A percentile compares a stretch with the other conserved stretches of the same genome.
These are phyloP conservation scores for Penicillium sp. DNA, from an alignment of 2,329 filamentous ascomycete species.

Conservation along the genomic window DNA sequence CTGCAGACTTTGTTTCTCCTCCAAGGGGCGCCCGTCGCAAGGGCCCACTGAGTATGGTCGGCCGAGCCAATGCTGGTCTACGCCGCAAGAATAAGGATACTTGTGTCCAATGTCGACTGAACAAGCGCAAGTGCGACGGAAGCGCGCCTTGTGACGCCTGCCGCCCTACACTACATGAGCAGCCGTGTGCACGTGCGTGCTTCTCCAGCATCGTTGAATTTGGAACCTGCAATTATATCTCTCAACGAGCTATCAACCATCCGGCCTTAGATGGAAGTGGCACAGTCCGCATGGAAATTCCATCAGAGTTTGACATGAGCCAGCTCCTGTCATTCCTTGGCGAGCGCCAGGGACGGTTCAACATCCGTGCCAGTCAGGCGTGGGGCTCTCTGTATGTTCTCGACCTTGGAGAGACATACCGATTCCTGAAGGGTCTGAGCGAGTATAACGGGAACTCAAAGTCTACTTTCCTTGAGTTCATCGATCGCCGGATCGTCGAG, in stretches of 20 bases:
- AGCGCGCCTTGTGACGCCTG: slow-evolving; percentile 44
- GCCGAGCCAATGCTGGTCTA: slow-evolving; percentile 42
- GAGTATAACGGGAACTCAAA: slow-evolving; percentile 40
- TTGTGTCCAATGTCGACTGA: slow-evolving; percentile 45
- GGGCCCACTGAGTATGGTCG: slow-evolving; percentile 41
- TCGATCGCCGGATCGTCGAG: slow-evolving; percentile 45
- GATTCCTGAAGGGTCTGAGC: slow-evolving; percentile 40
- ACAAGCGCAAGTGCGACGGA: slow-evolving; percentile 48
- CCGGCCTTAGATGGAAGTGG: slow-evolving; percentile 35
- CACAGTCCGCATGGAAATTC: slow-evolving; percentile 43
- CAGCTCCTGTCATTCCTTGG: slow-evolving; percentile 39
- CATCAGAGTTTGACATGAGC: slow-evolving; percentile 40
- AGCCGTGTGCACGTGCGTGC: slow-evolving; percentile 45
- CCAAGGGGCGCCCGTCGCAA: slow-evolving; percentile 45
- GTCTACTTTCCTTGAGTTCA: slow-evolving; percentile 45
- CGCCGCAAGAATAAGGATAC: slow-evolving; percentile 47
- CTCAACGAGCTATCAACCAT: slow-evolving; percentile 46
- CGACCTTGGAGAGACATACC: slow-evolving; percentile 42
- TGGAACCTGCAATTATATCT: slow-evolving; percentile 48
- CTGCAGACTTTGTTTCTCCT: slow-evolving; percentile 43
- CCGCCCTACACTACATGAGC: slow-evolving; percentile 42
- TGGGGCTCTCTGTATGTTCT: slow-evolving; percentile 45
- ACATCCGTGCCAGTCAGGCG: slow-evolving; percentile 45
- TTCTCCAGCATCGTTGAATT: slow-evolving; percentile 47
- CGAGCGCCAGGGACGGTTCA: slow-evolving; percentile 43